phyloP scores from a whole-genome alignment of 2,329 filamentous ascomycete species.

The Microdochium trichocladiopsis region DNA sequence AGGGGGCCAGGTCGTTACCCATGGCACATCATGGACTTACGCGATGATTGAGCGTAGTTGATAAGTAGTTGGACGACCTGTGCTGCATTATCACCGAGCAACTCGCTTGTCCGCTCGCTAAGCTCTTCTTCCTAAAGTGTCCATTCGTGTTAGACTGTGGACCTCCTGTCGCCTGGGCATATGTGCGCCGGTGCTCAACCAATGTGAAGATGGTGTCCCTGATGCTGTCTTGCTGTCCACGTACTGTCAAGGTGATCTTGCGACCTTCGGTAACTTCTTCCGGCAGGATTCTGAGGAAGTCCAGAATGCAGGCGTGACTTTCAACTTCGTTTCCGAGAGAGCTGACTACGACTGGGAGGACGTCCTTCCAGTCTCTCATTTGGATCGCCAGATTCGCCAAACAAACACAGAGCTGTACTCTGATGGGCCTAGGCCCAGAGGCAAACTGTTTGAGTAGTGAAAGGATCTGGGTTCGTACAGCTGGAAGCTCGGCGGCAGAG shows the following conservation, averaged over 20 bases:
- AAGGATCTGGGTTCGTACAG: slow-evolving; percentile 78
- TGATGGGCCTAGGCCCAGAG: slow-evolving; percentile 73
- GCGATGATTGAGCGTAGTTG: slow-evolving; percentile 85
- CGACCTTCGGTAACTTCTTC: slow-evolving; percentile 99
- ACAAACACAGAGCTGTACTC: slow-evolving; percentile 91
- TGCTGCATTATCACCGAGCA: slow-evolving; percentile 83
- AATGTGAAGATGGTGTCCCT: slow-evolving; percentile 28
- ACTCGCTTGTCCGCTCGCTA: slow-evolving; percentile 73
- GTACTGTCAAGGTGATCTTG: slow-evolving; percentile 98
- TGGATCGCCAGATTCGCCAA: slow-evolving; percentile 92
- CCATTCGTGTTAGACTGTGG: slow-evolving; percentile 28
- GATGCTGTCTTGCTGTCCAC: slow-evolving; percentile 56
- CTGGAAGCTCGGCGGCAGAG: slow-evolving; percentile 63
- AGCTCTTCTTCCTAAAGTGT: slow-evolving; percentile 85
- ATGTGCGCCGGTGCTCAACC: background rate
- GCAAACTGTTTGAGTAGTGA: slow-evolving; percentile 75
- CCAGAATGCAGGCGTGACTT: slow-evolving; percentile 81
- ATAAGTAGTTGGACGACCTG: slow-evolving; percentile 83
- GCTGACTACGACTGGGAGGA: slow-evolving; percentile 73
- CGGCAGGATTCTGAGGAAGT: slow-evolving; percentile 93
- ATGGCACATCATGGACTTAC: slow-evolving; percentile 58
- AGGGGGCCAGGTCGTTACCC: no score
- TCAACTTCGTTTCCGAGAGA: slow-evolving; percentile 69
- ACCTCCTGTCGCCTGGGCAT: background rate
- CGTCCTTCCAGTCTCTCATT: slow-evolving; percentile 93